Evolutionary conservation across 805 yeast genomes (phyloP).

Genomic region (Lachancea fermentati): DNA sequence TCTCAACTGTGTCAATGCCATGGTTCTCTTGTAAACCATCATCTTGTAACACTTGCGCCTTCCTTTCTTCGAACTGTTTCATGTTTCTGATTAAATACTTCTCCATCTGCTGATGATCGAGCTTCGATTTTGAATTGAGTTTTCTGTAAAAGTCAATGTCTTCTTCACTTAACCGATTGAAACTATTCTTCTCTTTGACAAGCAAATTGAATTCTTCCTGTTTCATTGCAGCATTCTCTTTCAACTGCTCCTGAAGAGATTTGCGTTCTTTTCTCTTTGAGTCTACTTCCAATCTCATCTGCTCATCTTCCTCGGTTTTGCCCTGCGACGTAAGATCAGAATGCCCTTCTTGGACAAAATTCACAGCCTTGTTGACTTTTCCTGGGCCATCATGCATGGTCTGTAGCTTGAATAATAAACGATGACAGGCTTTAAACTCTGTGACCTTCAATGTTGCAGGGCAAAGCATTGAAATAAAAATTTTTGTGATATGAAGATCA

Average conservation of each 20-base stretch:
- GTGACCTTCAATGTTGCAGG: too few relatives aligned
- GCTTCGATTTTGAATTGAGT: constrained; percentile 2
- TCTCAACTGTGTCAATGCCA: neutral
- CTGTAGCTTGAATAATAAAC: too few relatives aligned
- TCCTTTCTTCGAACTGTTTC: constrained; percentile 8
- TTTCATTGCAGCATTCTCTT: constrained; percentile 25
- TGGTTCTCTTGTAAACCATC: neutral
- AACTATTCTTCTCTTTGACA: constrained; percentile 25
- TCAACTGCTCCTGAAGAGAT: constrained; percentile 28
- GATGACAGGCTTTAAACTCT: too few relatives aligned
- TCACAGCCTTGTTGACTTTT: too few relatives aligned
- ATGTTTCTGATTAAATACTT: constrained; percentile 9
- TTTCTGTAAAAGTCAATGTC: constrained; percentile 16
- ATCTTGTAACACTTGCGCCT: neutral
- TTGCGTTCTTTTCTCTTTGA: constrained; percentile 20
- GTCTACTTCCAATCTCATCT: constrained; percentile 20
- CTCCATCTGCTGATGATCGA: constrained; percentile 9
- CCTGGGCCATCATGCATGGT: too few relatives aligned
- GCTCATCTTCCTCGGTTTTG: constrained; percentile 18
- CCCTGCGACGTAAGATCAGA: constrained; percentile 23
- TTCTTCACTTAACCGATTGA: constrained; percentile 23
- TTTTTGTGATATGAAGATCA: too few relatives aligned
- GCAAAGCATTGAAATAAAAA: too few relatives aligned
- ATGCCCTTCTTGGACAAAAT: constrained; percentile 28
- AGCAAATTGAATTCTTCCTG: constrained; percentile 21